Evolutionary conservation across 1,139 yeast species (phyloP).

Genomic region (Lodderomyces oxycetoniae): DNA sequence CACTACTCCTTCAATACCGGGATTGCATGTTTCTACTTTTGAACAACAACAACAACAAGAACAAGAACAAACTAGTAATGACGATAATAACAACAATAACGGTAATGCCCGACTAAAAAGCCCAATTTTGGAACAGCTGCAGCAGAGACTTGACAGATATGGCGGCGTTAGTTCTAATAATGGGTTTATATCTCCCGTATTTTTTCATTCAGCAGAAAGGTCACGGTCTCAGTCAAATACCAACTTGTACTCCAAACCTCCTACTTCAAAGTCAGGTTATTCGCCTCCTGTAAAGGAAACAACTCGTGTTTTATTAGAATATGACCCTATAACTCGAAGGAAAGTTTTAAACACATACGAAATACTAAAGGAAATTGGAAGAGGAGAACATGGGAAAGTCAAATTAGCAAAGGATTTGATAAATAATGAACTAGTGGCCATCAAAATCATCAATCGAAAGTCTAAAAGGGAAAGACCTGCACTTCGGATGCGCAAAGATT

Average conservation of each 20-base stretch:
- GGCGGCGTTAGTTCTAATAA: too few relatives aligned
- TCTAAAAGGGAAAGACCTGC: constrained; percentile 52
- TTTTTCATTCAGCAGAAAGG: too few relatives aligned
- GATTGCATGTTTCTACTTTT: too few relatives aligned
- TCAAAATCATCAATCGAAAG: constrained; percentile 82
- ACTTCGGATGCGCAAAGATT: constrained; percentile 42
- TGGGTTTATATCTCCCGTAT: too few relatives aligned
- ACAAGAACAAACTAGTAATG: too few relatives aligned
- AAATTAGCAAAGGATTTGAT: constrained; percentile 78
- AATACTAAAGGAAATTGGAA: constrained; percentile 79
- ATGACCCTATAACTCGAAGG: constrained; percentile 82
- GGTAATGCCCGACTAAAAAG: too few relatives aligned
- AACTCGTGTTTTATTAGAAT: constrained; percentile 71
- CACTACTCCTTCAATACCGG: too few relatives aligned
- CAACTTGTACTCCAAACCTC: background rate
- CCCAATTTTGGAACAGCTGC: too few relatives aligned
- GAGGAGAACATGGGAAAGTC: constrained; percentile 97
- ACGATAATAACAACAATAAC: too few relatives aligned
- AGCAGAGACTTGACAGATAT: too few relatives aligned
- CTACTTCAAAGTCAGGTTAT: constrained; percentile 4
- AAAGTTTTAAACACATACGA: constrained; percentile 89
- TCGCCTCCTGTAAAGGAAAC: constrained; percentile 68
- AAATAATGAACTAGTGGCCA: constrained; percentile 76
- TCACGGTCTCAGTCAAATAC: background rate
- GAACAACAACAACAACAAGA: too few relatives aligned